A percentile compares a stretch with the other conserved stretches of the same genome.
Conservation (phyloP, 2,329 filamentous ascomycete genomes). For the Ambrosiella beaveri region DNA sequence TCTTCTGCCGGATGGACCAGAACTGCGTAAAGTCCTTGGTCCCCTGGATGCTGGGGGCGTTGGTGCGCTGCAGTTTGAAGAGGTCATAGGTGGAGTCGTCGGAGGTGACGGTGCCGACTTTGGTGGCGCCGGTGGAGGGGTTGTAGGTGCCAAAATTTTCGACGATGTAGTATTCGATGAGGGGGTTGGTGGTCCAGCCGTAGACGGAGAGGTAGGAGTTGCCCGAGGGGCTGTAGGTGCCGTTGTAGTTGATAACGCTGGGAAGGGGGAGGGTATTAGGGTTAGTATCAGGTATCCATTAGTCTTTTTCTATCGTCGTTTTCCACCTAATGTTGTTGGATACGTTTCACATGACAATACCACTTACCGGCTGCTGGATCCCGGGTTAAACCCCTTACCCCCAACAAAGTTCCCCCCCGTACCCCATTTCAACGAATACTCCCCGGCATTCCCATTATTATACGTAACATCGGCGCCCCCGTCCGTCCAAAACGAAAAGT, state of each 20-base stretch:
- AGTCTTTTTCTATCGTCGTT: constrained; percentile 9
- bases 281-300: too few relatives aligned
- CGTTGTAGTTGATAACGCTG: constrained; percentile 17
- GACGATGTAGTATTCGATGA: constrained; percentile 24
- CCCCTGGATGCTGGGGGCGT: constrained; percentile 31
- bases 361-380: constrained; percentile 26
- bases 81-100: constrained; percentile 25
- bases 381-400: constrained; percentile 42
- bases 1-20: constrained; percentile 32
- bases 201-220: constrained; percentile 23
- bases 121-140: constrained; percentile 20
- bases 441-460: constrained; percentile 26
- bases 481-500: constrained; percentile 33
- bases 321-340: background rate
- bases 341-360: background rate
- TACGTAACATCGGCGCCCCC: constrained; percentile 27
- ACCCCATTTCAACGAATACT: constrained; percentile 29
- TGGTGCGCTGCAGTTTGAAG: constrained; percentile 21
- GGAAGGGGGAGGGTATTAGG: too few relatives aligned
- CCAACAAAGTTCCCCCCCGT: constrained; percentile 35
- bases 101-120: constrained; percentile 21
- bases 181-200: constrained; percentile 23
- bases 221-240: constrained; percentile 19
- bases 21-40: constrained; percentile 35
- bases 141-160: constrained; percentile 23